Base-by-base conservation (phyloP, 2,329 filamentous ascomycete genomes). In the Beauveria sp. region DNA sequence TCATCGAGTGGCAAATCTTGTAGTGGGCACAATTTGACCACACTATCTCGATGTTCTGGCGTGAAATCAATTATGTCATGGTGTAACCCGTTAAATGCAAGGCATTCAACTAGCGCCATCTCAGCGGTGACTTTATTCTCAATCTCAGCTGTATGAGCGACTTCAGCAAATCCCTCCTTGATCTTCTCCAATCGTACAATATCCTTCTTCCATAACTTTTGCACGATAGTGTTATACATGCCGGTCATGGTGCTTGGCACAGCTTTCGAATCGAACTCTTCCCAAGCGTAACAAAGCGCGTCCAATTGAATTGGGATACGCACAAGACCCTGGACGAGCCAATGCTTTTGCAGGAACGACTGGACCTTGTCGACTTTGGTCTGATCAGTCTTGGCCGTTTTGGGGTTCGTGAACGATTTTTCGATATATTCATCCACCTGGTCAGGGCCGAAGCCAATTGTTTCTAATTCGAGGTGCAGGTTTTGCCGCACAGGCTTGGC, bases 141-240 rank as follows among this genome's bases (percentile, higher is more conserved):
- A 8, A 53, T 53, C 31, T 53, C 31, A 16, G 34, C 50, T 20
- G n/a, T 5, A 40, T 53, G 50, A 53, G 50, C 28, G 50, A 50
- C 48, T 31, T 53, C 12, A 53, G 50, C 50, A 53, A 6, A 53
- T 24, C 50, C 28, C 50, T 62, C 28, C 26, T 62, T n/a, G 6
- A 28, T 28, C 26, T 28, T 28, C 6, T 62, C 66, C 16, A 75
- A 61, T 48, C 65, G 66, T 26, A 70, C 3, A 28, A 71, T 64
- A 65, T 78, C 76, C 58, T 78, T 78, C 57, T 65, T 71, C 74
- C 74, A 77, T 22, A 79, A 60, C 9, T 64, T 69, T 60, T 66
- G 22, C 53, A 71, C 69, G 51, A 78, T 77, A 2, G 65, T 64
- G 64, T 67, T 18, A 64, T 74, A 75, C 10, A 74, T 55, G 48